Conservation (phyloP, 2,329 filamentous ascomycete genomes). For the Trichoderma koningiopsis region DNA sequence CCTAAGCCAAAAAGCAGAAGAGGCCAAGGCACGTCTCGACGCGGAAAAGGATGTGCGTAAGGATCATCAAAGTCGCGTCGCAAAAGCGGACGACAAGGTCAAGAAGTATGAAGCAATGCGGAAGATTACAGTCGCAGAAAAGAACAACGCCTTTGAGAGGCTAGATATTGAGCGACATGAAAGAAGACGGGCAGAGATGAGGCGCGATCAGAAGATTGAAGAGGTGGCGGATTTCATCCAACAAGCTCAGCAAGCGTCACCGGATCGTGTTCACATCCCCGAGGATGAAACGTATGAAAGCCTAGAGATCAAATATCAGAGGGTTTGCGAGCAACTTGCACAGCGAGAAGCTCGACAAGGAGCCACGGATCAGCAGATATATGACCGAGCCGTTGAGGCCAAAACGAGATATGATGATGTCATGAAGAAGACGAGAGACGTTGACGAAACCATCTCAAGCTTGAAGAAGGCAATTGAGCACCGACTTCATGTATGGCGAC, state of each 20-base stretch:
- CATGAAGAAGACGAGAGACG: constrained; percentile 44
- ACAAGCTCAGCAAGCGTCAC: constrained; percentile 57
- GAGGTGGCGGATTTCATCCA: constrained; percentile 56
- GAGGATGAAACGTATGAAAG: constrained; percentile 63
- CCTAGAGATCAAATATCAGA: constrained; percentile 56
- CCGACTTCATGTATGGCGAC: constrained; percentile 74
- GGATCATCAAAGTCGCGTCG: constrained; percentile 50
- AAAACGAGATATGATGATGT: constrained; percentile 48
- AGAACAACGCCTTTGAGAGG: constrained; percentile 60
- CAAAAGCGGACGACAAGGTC: constrained; percentile 59
- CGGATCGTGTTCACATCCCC: constrained; percentile 62
- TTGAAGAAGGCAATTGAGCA: constrained; percentile 64
- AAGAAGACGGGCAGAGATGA: constrained; percentile 49
- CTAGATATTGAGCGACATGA: constrained; percentile 52
- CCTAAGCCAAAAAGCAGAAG: constrained; percentile 48
- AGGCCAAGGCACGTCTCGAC: constrained; percentile 43
- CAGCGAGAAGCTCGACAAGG: constrained; percentile 61
- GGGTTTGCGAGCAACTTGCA: constrained; percentile 60
- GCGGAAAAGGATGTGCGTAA: constrained; percentile 40
- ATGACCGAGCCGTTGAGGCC: constrained; percentile 48
- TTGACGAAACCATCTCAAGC: constrained; percentile 45
- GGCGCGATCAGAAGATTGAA: constrained; percentile 49
- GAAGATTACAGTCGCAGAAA: constrained; percentile 57
- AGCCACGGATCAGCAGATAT: constrained; percentile 66
- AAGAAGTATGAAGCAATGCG: constrained; percentile 52